Percentiles rank a stretch among this genome's conserved stretches.
These are phyloP conservation scores for Porcisia deanei DNA, from an alignment of 208 protist genomes.

Conservation along the genomic window DNA sequence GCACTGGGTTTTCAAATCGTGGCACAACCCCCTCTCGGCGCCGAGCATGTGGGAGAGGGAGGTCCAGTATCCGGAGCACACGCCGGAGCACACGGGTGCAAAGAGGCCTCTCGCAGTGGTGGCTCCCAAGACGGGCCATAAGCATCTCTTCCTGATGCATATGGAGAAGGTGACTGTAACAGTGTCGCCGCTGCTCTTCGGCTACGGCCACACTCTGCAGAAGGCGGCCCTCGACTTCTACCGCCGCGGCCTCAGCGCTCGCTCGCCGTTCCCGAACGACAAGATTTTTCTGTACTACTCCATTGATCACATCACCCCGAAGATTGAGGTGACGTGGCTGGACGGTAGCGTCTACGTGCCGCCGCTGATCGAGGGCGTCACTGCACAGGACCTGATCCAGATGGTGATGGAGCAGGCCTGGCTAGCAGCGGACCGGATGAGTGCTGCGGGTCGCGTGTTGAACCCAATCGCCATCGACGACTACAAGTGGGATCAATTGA, in stretches of 20 bases:
- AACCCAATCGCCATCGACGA: conserved; percentile 90
- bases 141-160: conserved; percentile 86
- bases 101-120: conserved; percentile 85
- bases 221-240: conserved; percentile 89
- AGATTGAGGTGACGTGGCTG: conserved; percentile 90
- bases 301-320: conserved; percentile 84
- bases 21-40: conserved; percentile 81
- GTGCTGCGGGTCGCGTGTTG: conserved; percentile 70
- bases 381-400: conserved; percentile 83
- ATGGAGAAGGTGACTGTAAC: conserved; percentile 90
- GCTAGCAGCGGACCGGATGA: conserved; percentile 88
- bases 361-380: conserved; percentile 82
- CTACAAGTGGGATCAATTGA: conserved; percentile 91
- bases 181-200: conserved; percentile 84
- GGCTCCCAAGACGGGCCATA: conserved; percentile 78
- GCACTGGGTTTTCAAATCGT: conserved; percentile 91
- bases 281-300: conserved; percentile 90
- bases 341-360: conserved; percentile 84
- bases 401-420: conserved; percentile 93
- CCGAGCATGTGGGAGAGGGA: conserved; percentile 88
- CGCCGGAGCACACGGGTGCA: conserved; percentile 80
- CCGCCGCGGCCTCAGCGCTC: conserved; percentile 76
- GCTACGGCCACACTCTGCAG: conserved; percentile 84
- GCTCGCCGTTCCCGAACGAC: conserved; percentile 82
- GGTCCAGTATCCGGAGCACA: conserved; percentile 91